Evolutionary conservation across 2,329 filamentous ascomycete genomes (phyloP).

Genomic region (Xylaria sp.): DNA sequence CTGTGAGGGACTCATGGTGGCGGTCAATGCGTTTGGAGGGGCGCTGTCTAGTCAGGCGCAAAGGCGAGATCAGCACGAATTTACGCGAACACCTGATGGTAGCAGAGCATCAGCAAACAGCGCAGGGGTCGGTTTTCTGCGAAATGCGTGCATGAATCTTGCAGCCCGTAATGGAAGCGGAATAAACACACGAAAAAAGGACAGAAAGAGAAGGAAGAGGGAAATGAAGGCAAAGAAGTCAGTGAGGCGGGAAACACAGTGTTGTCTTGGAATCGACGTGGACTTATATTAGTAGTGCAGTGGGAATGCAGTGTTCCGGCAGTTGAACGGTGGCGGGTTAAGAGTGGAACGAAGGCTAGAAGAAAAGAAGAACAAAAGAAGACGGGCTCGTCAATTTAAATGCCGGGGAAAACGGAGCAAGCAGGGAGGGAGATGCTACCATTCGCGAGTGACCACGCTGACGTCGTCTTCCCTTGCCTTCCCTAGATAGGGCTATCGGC

Average conservation of each 20-base stretch:
- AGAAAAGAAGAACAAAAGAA: background rate
- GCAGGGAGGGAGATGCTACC: background rate
- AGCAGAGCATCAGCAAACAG: conserved; percentile 26
- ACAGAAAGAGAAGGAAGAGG: background rate
- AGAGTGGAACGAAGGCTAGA: background rate
- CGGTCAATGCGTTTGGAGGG: conserved; percentile 10
- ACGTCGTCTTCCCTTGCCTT: background rate
- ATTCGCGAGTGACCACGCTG: background rate
- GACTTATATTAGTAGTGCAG: background rate
- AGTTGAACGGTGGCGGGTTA: background rate
- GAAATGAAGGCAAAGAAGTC: background rate
- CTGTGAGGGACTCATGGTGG: conserved; percentile 31
- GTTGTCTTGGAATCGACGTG: conserved; percentile 1
- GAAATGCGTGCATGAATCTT: conserved; percentile 21
- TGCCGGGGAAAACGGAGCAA: background rate
- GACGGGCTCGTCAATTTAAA: background rate
- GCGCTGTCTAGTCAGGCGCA: background rate
- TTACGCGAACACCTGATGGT: conserved; percentile 15
- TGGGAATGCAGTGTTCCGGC: background rate
- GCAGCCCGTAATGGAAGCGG: background rate
- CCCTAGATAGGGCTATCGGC: background rate
- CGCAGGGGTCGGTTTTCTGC: background rate
- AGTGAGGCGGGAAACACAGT: background rate
- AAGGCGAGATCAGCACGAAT: conserved; percentile 19
- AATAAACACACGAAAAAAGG: conserved; percentile 2